Evolutionary conservation across 495 filamentous ascomycete species (phyloP), one percentile per base, ranked within the genome.

Genomic region (Chlorociboria aeruginascens): DNA sequence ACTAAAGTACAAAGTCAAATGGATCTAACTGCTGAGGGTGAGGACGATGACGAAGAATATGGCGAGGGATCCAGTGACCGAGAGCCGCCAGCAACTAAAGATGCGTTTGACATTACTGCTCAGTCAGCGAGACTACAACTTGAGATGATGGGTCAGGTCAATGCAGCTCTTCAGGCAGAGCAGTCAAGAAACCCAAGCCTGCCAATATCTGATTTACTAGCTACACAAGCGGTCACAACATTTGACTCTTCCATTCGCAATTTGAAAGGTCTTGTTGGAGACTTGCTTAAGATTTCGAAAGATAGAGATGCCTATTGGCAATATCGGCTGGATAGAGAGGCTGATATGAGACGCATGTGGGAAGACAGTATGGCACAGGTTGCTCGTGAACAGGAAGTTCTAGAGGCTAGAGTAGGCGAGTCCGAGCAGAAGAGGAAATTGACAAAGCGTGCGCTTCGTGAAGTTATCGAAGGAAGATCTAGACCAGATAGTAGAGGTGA

Each of bases 281-380:
- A 94, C 61, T 75, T 97, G 3, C 67, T 95, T 10, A 85, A 86
- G 32, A 97, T 98, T 57, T 89, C 88, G 12, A 77, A 83, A 48
- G 92, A 98, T 57, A 82, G 93, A 28, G 92, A 98, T 64, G 78
- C 86, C 0, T 94, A 95, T 60, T 98, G 92, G 92, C 89, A 95
- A 62, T 90, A 92, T 61, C 79, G 92, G 12, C 73, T 98, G 28
- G 88, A 90, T 57, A 81, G 86, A 32, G 92, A 98, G 63, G 81
- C 79, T 31, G 79, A 89, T 59, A 78, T 96, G 58, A 79, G 92
- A 28, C 79, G 84, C 38, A 81, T 98, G 75, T 98, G 93, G 92
- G 92, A 98, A 68, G 93, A 97, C 52, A 97, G 88, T 65, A 97
- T 98, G 92, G 85, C 89, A 6, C 78, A 83, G 43, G 81, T 98